Percentiles rank a stretch among this genome's conserved stretches.
These are phyloP conservation scores for Paecilomyces variotii DNA, from an alignment of 2,329 filamentous ascomycete genomes.

Conservation along the genomic window DNA sequence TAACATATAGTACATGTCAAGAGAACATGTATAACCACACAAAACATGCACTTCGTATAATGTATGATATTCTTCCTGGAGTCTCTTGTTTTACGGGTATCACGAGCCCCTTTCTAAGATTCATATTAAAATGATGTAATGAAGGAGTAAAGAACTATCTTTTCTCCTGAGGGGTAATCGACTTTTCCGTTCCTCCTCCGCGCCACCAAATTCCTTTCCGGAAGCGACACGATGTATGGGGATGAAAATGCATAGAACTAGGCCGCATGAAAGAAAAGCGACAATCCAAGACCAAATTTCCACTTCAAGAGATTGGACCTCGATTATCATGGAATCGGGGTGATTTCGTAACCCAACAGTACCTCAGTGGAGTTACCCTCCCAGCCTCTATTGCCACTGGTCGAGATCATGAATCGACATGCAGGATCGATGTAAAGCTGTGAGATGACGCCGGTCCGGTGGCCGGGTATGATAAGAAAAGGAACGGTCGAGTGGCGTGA, in stretches of 20 bases:
- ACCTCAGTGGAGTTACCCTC: conserved; percentile 86
- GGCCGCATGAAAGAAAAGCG: neutral
- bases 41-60: neutral
- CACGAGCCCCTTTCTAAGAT: neutral
- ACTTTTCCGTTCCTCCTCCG: neutral
- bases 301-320: neutral
- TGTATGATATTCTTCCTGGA: neutral
- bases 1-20: neutral
- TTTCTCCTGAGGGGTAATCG: neutral
- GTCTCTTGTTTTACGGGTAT: neutral
- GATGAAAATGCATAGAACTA: neutral
- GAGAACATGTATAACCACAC: neutral
- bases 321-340: conserved; percentile 28
- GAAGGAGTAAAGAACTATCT: neutral
- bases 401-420: conserved; percentile 83
- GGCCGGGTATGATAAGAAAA: conserved; percentile 93
- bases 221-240: neutral
- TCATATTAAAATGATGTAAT: neutral
- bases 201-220: neutral
- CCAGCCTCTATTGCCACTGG: conserved; percentile 89
- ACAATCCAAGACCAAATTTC: neutral
- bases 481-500: conserved; percentile 73
- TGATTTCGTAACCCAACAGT: conserved; percentile 88
- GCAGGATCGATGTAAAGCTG: conserved; percentile 80
- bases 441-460: conserved; percentile 78